These are phyloP conservation scores for Hypsizygus marmoreus DNA, from an alignment of 768 basidiomycete genomes.

Conservation along the genomic window DNA sequence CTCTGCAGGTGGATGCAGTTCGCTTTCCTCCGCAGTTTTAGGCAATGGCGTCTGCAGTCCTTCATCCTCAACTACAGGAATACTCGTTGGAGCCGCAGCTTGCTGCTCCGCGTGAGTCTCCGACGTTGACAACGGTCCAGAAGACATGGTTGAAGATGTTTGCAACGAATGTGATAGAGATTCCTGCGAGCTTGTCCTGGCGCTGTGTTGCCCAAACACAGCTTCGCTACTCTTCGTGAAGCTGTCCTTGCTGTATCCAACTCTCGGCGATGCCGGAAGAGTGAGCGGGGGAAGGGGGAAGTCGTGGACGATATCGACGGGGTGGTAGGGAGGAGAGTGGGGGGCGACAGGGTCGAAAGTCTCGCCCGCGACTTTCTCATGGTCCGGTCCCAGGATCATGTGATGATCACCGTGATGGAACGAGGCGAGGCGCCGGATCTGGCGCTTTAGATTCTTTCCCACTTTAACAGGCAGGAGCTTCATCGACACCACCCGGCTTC, in stretches of 20 bases:
- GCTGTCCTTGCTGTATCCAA: slow-evolving; percentile 18
- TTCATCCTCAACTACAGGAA: too few relatives aligned
- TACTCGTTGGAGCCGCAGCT: background rate
- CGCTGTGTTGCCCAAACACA: slow-evolving; percentile 3
- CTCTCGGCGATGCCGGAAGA: slow-evolving; percentile 15
- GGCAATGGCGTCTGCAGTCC: too few relatives aligned
- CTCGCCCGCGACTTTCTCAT: slow-evolving; percentile 20
- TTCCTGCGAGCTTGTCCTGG: slow-evolving; percentile 11
- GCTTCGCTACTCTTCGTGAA: slow-evolving; percentile 9
- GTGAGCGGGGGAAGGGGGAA: slow-evolving; percentile 18
- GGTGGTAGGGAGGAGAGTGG: slow-evolving; percentile 42
- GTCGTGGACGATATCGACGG: slow-evolving; percentile 28
- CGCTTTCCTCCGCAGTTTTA: too few relatives aligned
- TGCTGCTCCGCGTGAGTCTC: background rate
- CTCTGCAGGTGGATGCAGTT: too few relatives aligned
- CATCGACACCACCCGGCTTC: slow-evolving; percentile 17
- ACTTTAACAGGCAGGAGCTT: slow-evolving; percentile 24
- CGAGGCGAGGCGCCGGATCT: slow-evolving; percentile 13
- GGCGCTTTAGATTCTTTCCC: slow-evolving; percentile 23
- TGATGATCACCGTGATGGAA: slow-evolving; percentile 16
- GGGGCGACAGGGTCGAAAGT: slow-evolving; percentile 26
- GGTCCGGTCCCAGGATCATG: slow-evolving; percentile 21
- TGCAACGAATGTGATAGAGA: slow-evolving; percentile 4
- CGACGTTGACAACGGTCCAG: background rate
- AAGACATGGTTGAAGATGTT: slow-evolving; percentile 11